phyloP scores from a whole-genome alignment of 1,139 yeast species.

The Debaryomycetaceae sp. region DNA sequence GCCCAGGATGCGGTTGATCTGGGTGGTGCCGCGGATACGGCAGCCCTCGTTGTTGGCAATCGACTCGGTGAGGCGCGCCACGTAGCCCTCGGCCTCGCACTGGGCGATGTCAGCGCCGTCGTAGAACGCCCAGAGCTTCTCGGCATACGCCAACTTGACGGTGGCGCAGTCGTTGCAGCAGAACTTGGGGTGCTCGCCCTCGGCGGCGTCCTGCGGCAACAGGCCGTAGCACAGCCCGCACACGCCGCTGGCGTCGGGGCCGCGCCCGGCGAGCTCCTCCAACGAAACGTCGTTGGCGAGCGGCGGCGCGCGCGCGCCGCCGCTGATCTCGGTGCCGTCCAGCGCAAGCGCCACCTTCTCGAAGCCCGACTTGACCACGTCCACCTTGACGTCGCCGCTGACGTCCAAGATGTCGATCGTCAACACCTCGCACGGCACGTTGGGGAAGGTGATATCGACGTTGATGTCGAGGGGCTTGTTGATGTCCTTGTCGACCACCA shows the following conservation, averaged over 20 bases:
- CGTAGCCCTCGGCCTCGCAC: constrained; percentile 88
- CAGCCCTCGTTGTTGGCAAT: constrained; percentile 72
- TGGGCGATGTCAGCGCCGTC: constrained; percentile 86
- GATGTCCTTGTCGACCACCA: constrained; percentile 84
- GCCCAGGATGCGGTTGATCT: constrained; percentile 83
- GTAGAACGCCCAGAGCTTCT: constrained; percentile 78
- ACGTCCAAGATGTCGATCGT: constrained; percentile 62
- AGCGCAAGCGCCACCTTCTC: constrained; percentile 45
- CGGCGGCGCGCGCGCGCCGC: constrained; percentile 26
- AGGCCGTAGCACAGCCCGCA: constrained; percentile 96
- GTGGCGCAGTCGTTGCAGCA: constrained; percentile 89
- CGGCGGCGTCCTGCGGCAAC: constrained; percentile 56
- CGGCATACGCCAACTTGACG: constrained; percentile 75
- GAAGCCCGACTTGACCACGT: constrained; percentile 68
- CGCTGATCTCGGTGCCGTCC: constrained; percentile 18
- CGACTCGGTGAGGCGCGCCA: constrained; percentile 50
- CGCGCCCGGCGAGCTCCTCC: constrained; percentile 22
- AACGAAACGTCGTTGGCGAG: constrained; percentile 27
- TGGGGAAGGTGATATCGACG: constrained; percentile 76
- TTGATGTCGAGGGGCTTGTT: constrained; percentile 73
- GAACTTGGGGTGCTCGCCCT: constrained; percentile 28
- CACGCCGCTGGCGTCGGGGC: constrained; percentile 10
- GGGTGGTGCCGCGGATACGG: constrained; percentile 72
- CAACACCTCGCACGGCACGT: constrained; percentile 72
- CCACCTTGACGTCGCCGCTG: constrained; percentile 78